phyloP scores from a whole-genome alignment of 768 basidiomycete species.

The Mycena galericulata region DNA sequence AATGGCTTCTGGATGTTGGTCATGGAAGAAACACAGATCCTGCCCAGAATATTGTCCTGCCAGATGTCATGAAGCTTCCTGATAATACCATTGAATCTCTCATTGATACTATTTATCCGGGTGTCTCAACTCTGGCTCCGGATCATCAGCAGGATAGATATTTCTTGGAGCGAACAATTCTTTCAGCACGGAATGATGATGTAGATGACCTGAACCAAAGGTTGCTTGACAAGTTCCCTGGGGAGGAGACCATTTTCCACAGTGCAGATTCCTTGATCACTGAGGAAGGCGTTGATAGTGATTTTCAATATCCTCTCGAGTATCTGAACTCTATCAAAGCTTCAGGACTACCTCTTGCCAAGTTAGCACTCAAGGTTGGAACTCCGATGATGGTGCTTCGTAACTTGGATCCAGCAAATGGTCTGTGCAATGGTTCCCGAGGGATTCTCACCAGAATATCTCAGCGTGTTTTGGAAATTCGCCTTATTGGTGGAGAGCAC shows the following conservation, averaged over 20 bases:
- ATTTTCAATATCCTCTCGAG: no score
- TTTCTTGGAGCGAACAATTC: conserved; percentile 51
- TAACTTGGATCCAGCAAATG: conserved; percentile 48
- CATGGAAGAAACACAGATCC: conserved; percentile 6
- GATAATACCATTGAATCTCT: background rate
- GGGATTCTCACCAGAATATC: no score
- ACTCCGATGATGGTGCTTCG: no score
- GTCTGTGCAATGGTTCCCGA: conserved; percentile 53
- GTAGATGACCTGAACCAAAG: conserved; percentile 47
- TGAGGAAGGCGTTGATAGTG: conserved; percentile 31
- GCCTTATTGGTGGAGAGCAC: no score
- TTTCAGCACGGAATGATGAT: no score
- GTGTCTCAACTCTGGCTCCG: background rate
- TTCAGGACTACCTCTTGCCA: conserved; percentile 47
- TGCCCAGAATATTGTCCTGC: background rate
- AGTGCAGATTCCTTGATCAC: conserved; percentile 47
- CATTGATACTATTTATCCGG: conserved; percentile 1
- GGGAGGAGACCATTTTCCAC: conserved; percentile 36
- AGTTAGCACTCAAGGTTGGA: conserved; percentile 44
- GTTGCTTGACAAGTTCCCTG: conserved; percentile 40
- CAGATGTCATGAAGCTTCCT: conserved; percentile 5
- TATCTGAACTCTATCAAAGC: conserved; percentile 46
- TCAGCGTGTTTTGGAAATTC: no score
- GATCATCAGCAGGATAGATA: conserved; percentile 39
- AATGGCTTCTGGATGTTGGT: conserved; percentile 26